Conservation (phyloP, 2,329 filamentous ascomycete genomes). For the Aspergillus piperis region DNA sequence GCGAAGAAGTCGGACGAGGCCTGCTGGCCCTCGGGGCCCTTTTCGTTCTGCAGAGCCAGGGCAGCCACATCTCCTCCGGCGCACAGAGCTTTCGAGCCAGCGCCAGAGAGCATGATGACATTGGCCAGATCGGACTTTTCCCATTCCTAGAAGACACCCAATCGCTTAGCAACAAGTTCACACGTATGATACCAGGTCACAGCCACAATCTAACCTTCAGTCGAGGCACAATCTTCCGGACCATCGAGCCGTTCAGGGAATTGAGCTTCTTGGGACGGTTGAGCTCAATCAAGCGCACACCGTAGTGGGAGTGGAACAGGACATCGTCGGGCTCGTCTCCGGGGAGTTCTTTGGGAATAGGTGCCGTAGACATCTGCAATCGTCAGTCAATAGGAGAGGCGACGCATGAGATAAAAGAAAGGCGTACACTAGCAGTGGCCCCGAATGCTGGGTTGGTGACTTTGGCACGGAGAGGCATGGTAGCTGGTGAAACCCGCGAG, state of each 20-base stretch:
- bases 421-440: conserved; percentile 55
- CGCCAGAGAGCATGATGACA: conserved; percentile 87
- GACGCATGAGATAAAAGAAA: background rate
- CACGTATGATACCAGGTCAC: background rate
- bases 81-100: conserved; percentile 82
- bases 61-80: conserved; percentile 87
- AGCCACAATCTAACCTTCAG: conserved; percentile 55
- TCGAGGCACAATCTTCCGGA: conserved; percentile 86
- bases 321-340: conserved; percentile 86
- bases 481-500: conserved; percentile 45
- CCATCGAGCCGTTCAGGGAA: conserved; percentile 91
- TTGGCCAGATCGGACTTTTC: conserved; percentile 92
- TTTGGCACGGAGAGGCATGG: conserved; percentile 82
- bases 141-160: conserved; percentile 66
- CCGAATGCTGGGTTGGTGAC: conserved; percentile 62
- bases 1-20: conserved; percentile 83
- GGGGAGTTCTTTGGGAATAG: conserved; percentile 56
- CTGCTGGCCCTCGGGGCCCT: conserved; percentile 68
- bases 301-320: conserved; percentile 84
- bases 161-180: conserved; percentile 16
- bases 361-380: conserved; percentile 47
- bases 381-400: background rate
- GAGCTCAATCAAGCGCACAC: conserved; percentile 86
- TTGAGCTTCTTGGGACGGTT: conserved; percentile 93
- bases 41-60: conserved; percentile 71